phyloP scores from a whole-genome alignment of 352 stramenopile genomes.

The Phytophthora foliorum region DNA sequence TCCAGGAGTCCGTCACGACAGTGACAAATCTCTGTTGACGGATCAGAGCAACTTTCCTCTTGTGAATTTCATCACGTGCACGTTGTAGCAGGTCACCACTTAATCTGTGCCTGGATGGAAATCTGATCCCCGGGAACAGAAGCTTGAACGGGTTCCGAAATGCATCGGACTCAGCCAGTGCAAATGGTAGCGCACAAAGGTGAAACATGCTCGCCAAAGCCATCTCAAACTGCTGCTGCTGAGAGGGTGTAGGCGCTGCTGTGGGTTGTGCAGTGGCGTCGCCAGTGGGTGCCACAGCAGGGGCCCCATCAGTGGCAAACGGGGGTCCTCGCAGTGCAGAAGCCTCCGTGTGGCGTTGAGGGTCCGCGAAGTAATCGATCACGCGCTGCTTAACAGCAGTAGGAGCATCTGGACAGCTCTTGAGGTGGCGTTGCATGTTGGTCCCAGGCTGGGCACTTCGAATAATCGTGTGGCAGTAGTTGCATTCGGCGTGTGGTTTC shows the following conservation, averaged over 20 bases:
- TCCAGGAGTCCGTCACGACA: conserved; percentile 16
- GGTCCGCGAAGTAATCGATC: neutral
- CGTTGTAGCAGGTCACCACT: conserved; percentile 3
- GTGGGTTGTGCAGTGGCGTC: neutral
- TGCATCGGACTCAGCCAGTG: conserved; percentile 1
- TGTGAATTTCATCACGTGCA: conserved; percentile 6
- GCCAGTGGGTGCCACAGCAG: neutral
- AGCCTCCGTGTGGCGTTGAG: neutral
- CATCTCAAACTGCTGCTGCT: neutral
- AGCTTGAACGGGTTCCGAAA: conserved; percentile 7
- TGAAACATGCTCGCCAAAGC: neutral
- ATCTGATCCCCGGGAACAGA: conserved; percentile 5
- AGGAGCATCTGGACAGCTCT: neutral
- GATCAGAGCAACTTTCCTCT: neutral
- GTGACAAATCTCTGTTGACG: conserved; percentile 1
- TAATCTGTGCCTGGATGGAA: neutral
- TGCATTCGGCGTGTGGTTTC: neutral
- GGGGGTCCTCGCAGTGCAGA: neutral
- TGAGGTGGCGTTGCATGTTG: neutral
- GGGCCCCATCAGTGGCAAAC: neutral
- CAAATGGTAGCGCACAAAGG: neutral
- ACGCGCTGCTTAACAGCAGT: neutral
- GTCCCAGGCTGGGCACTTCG: neutral
- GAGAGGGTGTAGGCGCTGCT: neutral
- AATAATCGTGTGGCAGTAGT: neutral